Evolutionary conservation across 371 early-diverging fungal species (phyloP).

Genomic region (Mucor plumbeus): DNA sequence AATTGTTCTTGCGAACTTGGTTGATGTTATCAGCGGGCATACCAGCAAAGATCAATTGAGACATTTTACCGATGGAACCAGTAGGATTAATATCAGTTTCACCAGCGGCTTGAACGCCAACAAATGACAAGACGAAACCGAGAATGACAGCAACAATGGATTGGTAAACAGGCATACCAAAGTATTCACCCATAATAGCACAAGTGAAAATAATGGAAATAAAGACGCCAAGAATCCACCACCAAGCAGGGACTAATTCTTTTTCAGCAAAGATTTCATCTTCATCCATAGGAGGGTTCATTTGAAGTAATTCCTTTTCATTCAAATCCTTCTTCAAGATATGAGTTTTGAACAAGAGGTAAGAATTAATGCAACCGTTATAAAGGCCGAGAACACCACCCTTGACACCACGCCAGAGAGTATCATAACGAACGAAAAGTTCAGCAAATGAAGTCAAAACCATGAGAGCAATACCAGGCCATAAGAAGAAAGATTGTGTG

Average conservation of each 20-base stretch:
- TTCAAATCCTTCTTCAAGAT: conserved; percentile 14
- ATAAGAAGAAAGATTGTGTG: conserved; percentile 63
- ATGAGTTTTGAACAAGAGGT: conserved; percentile 7
- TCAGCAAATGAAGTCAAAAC: conserved; percentile 69
- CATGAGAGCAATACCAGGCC: conserved; percentile 83
- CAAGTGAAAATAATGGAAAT: conserved; percentile 64
- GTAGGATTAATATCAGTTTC: conserved; percentile 74
- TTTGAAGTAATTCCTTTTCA: conserved; percentile 3
- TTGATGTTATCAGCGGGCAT: conserved; percentile 51
- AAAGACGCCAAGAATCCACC: conserved; percentile 66
- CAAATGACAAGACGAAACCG: conserved; percentile 72
- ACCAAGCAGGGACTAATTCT: conserved; percentile 64
- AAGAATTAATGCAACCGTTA: background rate
- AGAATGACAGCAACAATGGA: conserved; percentile 64
- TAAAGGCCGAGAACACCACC: conserved; percentile 40
- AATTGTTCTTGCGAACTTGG: conserved; percentile 56
- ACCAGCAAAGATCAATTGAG: conserved; percentile 65
- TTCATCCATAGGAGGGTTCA: conserved; percentile 18
- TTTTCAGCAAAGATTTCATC: conserved; percentile 41
- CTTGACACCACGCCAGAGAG: conserved; percentile 62
- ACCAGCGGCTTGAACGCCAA: conserved; percentile 72
- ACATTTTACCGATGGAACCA: conserved; percentile 66
- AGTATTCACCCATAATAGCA: conserved; percentile 62
- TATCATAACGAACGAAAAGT: conserved; percentile 59
- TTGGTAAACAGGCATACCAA: conserved; percentile 62